Evolutionary conservation across 495 filamentous ascomycete genomes (phyloP), one percentile per base, ranked within the genome.

Genomic region (Penicillium tannophilum): DNA sequence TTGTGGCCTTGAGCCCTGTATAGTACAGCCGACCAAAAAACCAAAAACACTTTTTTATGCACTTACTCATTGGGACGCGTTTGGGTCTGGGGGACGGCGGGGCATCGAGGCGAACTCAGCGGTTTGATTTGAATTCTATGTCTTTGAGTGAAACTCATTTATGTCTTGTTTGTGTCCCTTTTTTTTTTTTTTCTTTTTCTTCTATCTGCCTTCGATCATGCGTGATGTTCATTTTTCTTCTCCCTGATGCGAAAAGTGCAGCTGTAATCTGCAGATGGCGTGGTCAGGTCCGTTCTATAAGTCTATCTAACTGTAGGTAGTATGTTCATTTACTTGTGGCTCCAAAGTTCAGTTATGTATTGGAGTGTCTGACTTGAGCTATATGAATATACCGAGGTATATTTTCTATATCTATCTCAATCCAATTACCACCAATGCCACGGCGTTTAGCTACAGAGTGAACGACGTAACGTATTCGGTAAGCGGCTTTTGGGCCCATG

Each of bases 61-160:
- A 71, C 65, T 63, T 54, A 69, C 63, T 70, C 67, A 72, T 78
- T 75, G 75, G 71, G 72, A 75, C 68, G 70, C 68, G 69, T 74
- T 71, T 77, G 74, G 70, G 72, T 74, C 63, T 70, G 63, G 64
- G 65, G 61, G 62, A 56, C 52, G 63, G 63, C 56, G 74, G 73
- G 72, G 71, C 71, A 75, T 74, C 67, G 70, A 68, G 75, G 75
- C 72, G 72, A 76, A 78, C 69, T 73, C 58, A 72, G 64, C 74
- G 72, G 73, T 70, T 64, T 75, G 70, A 64, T 76, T 74, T 65
- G 64, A 58, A 69, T 66, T 69, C 55, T 68, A 46, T 24, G 17
- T 46, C 19, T 59, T 69, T 64, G 55, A 64, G 58, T 69, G 53
- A 60, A 59, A 31, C 52, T 55, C 35, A 55, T 54, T 54, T 58